Evolutionary conservation across 2,329 filamentous ascomycete genomes (phyloP), one percentile per base, ranked within the genome.

Genomic region (Dothideomycetes sp.): DNA sequence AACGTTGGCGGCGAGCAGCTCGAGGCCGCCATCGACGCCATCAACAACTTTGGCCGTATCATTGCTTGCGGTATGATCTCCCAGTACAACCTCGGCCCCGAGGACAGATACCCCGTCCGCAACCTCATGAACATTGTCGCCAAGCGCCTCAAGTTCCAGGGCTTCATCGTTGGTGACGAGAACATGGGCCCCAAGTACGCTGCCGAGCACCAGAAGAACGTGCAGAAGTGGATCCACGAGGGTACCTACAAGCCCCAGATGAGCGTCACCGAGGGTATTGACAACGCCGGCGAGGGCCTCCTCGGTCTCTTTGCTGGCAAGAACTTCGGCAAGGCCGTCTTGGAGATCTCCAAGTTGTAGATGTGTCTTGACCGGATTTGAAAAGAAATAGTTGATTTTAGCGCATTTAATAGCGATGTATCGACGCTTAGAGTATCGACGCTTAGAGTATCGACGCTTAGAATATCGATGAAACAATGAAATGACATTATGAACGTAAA

Each of bases 261-360:
- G 45, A 66, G 72, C 51, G 65, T 83, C 42, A 86, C 80, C 0
- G 69, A 79, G 39, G 84, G 85, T 15, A 87, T 93, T 44, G 86
- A 93, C 45, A 78, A 84, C 45, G 80, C 79, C 1, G 66, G 76
- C 4, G 74, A 87, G 41, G 86, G 81, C 0, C 69, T 93, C 44
- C 61, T 89, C 10, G 82, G 77, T 10, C 78, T 93, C 67, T 69
- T 91, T 40, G 59, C 74, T 53, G 86, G 86, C 35, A 73, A 82
- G 61, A 93, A 93, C 66, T 84, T 87, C 62, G 86, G 86, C 50
- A 94, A 94, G 73, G 82, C 84, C 12, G 73, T 91, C 16, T 54
- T 91, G 52, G 82, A 84, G 68, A 75, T 81, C 50, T 56, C 59
- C 33, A 43, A 43, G 41, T 37, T 43, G 14, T 14, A 43, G 18